A percentile compares a stretch with the other conserved stretches of the same genome.
phyloP scores from a whole-genome alignment of 2,329 filamentous ascomycete genomes.

The Botrytis medusae region DNA sequence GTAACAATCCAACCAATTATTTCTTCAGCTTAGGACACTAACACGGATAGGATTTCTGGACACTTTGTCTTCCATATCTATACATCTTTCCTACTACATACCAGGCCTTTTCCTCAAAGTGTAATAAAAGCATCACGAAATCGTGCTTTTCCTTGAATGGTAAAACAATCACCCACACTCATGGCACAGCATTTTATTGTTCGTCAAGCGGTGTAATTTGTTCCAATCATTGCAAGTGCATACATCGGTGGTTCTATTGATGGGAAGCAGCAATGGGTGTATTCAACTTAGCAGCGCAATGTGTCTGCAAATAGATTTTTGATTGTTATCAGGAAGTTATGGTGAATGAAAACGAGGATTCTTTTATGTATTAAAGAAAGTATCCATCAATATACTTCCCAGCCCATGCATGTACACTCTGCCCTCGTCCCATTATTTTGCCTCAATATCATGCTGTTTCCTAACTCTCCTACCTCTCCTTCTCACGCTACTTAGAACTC shows the following conservation, averaged over 20 bases:
- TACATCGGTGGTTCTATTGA: not conserved
- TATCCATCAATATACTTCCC: not conserved
- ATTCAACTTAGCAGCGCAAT: not conserved
- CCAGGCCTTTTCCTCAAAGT: not conserved
- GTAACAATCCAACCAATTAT: not conserved
- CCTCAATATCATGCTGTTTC: not conserved
- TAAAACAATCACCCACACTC: not conserved
- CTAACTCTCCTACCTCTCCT: not conserved
- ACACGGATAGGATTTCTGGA: not conserved
- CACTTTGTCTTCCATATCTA: not conserved
- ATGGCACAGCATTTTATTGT: not conserved
- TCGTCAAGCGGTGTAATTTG: not conserved
- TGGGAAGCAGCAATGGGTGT: not conserved
- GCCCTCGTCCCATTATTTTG: not conserved
- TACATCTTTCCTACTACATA: not conserved
- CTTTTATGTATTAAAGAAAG: not conserved
- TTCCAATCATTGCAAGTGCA: not conserved
- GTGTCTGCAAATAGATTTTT: not conserved
- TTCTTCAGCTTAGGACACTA: not conserved
- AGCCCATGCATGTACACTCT: rapidly evolving
- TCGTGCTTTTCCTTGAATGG: not conserved
- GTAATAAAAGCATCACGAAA: not conserved
- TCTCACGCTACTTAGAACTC: not conserved
- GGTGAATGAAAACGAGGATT: not conserved
- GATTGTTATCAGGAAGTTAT: not conserved